Percentiles rank a stretch among this genome's conserved stretches.
Evolutionary conservation across 805 yeast genomes (phyloP).

Genomic region (Hanseniaspora meyeri): DNA sequence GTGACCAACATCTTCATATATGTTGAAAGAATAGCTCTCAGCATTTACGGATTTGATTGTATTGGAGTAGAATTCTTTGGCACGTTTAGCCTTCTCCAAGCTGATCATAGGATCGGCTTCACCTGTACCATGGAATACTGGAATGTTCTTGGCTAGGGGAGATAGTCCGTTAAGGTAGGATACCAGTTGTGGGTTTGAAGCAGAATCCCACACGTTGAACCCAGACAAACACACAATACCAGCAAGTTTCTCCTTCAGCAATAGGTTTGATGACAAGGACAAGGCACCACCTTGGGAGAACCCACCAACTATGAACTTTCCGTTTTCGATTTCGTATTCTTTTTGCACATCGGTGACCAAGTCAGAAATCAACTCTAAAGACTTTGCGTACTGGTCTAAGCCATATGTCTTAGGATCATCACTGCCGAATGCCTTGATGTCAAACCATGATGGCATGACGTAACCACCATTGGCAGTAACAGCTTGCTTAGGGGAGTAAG

Average conservation of each 20-base stretch:
- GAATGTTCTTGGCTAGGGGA: conserved; percentile 46
- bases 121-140: conserved; percentile 85
- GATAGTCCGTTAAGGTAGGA: conserved; percentile 23
- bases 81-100: conserved; percentile 25
- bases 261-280: conserved; percentile 47
- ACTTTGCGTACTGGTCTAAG: conserved; percentile 36
- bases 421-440: conserved; percentile 46
- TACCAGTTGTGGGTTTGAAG: conserved; percentile 14
- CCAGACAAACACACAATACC: conserved; percentile 75
- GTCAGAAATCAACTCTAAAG: conserved; percentile 35
- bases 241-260: conserved; percentile 51
- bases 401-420: conserved; percentile 18
- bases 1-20: conserved; percentile 57
- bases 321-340: conserved; percentile 39
- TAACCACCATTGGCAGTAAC: conserved; percentile 57
- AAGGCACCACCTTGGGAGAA: conserved; percentile 91
- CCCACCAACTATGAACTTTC: conserved; percentile 79
- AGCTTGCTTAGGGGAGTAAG: conserved; percentile 71
- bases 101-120: conserved; percentile 55
- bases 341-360: conserved; percentile 44
- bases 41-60: conserved; percentile 21
- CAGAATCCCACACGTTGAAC: conserved; percentile 36
- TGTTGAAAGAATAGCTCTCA: conserved; percentile 35
- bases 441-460: conserved; percentile 79
- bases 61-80: conserved; percentile 34